phyloP scores from a whole-genome alignment of 495 filamentous ascomycete genomes.

The Chaetomium tenue region DNA sequence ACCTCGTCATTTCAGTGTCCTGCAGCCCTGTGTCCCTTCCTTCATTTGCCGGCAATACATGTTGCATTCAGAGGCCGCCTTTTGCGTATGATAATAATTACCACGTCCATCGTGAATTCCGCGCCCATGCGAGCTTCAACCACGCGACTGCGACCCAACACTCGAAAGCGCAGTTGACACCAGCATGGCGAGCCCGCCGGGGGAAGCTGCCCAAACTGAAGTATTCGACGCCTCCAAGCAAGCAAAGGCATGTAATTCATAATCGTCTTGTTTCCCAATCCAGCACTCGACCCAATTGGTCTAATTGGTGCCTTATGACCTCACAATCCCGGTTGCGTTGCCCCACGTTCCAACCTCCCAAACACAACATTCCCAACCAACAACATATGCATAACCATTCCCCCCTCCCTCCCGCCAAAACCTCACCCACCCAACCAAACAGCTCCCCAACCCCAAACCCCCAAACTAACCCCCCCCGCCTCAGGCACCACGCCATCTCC shows the following conservation, averaged over 20 bases:
- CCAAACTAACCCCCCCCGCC: not conserved
- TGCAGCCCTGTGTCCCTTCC: not conserved
- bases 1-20: conserved; percentile 1
- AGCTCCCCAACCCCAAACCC: not conserved
- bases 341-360: no score
- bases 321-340: no score
- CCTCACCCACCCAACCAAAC: no score
- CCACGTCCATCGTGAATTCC: not conserved
- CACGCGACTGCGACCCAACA: not conserved
- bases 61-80: not conserved
- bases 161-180: conserved; percentile 20
- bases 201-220: not conserved
- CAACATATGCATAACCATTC: no score
- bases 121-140: conserved; percentile 16
- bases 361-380: no score
- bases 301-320: not conserved
- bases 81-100: no score
- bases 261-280: no score
- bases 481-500: conserved; percentile 22
- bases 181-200: conserved; percentile 22
- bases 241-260: conserved; percentile 22
- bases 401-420: no score
- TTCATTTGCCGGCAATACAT: not conserved
- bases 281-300: not conserved
- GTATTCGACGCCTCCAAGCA: conserved; percentile 34